Base-by-base conservation (phyloP, 768 basidiomycete species). In the Boletales sp. region DNA sequence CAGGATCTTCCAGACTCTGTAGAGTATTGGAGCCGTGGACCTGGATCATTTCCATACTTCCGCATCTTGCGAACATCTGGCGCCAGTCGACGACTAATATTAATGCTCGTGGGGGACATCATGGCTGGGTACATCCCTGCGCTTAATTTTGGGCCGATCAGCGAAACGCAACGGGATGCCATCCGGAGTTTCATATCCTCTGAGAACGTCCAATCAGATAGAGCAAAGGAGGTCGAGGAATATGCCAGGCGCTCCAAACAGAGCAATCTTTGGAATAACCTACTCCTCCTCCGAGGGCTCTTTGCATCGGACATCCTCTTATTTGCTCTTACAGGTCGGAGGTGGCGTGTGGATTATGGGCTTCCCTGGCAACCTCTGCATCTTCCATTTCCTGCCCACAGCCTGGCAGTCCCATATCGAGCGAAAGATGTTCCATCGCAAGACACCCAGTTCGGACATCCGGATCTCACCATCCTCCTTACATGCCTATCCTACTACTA, bases 341-440 rank as follows among this genome's bases (percentile, higher is more conserved):
- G 68, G 33, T 72, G 68, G 68, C 50, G 68, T 6, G 70, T 70
- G 2, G 58, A 71, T 31, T 70, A 63, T 54, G 69, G 69, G 25
- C 25, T 4, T 28, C 25, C 5, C 61, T 61, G 2, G 14, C 8
- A 28, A 3, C 11, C 36, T 7, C 0, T 7, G n/a, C 9, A 28
- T 30, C 15, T 48, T 14, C 64, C 70, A 0, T 28, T 28, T 28
- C 25, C 25, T 28, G 3, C 25, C 25, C 25, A 28, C 25, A 28
- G 25, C 7, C 51, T 70, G 1, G 69, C 69, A 0, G 66, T 72
- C 1, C 69, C 71, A 0, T 71, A 70, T 19, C 64, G 67, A 1
- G 70, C 70, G 0, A 71, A 67, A 48, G 72, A 72, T 17, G 42
- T 59, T 2, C 70, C 70, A 0, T 52, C 67, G 13, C 28, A 51